phyloP scores from a whole-genome alignment of 305 asterid genomes.

The Withania somnifera region DNA sequence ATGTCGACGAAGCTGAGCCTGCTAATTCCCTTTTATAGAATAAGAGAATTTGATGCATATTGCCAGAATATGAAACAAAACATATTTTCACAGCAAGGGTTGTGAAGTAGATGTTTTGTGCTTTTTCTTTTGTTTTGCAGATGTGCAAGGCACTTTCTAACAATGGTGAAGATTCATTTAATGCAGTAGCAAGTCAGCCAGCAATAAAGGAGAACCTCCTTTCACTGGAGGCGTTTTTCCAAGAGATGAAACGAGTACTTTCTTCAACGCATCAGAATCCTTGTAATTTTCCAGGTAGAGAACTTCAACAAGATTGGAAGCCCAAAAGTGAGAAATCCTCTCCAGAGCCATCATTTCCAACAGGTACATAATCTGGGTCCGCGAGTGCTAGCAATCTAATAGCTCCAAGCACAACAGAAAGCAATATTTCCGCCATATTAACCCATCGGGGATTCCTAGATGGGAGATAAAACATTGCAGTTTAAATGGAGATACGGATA shows the following conservation, averaged over 20 bases:
- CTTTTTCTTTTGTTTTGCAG: constrained; percentile 16
- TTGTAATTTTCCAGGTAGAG: not conserved
- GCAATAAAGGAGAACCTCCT: constrained; percentile 33
- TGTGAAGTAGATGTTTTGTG: not conserved
- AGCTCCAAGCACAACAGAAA: not conserved
- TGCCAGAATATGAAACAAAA: not conserved
- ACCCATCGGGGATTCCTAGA: not conserved
- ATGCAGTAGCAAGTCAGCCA: constrained; percentile 19
- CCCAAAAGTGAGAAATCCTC: constrained; percentile 13
- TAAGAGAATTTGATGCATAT: not conserved
- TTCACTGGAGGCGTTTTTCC: constrained; percentile 34
- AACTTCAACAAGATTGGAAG: constrained; percentile 6
- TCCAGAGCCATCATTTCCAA: not conserved
- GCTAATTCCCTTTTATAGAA: not conserved
- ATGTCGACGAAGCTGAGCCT: not conserved
- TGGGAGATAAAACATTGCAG: not conserved
- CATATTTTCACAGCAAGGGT: not conserved
- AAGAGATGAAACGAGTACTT: constrained; percentile 47
- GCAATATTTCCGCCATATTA: not conserved
- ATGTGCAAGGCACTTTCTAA: constrained; percentile 43
- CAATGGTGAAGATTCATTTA: constrained; percentile 30
- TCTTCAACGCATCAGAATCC: constrained; percentile 23
- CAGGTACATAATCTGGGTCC: not conserved
- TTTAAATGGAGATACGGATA: not conserved
- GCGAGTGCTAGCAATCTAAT: not conserved